Percentiles rank a stretch among this genome's conserved stretches.
Conservation (phyloP, 768 basidiomycete genomes). For the Phanerochaete sordida region DNA sequence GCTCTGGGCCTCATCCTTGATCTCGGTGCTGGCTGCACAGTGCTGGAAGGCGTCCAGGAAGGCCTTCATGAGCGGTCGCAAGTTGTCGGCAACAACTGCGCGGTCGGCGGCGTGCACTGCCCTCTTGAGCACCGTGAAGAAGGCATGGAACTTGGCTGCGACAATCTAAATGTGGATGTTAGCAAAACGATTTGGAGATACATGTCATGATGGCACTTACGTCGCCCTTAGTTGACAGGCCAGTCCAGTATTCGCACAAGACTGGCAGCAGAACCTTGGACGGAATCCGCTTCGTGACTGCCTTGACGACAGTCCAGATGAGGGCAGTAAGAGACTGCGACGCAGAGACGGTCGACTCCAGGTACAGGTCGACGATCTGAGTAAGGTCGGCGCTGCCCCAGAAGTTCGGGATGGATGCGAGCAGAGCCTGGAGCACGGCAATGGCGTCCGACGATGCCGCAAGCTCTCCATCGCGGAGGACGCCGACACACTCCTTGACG, state of each 20-base stretch:
- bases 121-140: conserved; percentile 68
- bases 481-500: conserved; percentile 49
- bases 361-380: conserved; percentile 52
- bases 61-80: conserved; percentile 68
- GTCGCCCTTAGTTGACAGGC: conserved; percentile 30
- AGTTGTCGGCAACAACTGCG: conserved; percentile 57
- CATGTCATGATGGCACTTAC: conserved; percentile 28
- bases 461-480: conserved; percentile 34
- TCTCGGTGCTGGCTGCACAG: conserved; percentile 25
- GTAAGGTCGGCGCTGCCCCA: conserved; percentile 62
- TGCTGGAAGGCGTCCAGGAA: conserved; percentile 79
- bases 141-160: conserved; percentile 32
- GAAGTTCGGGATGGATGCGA: conserved; percentile 79
- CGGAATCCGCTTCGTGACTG: conserved; percentile 67
- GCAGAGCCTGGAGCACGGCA: conserved; percentile 60
- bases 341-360: conserved; percentile 39
- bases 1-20: conserved; percentile 43
- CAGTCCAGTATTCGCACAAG: conserved; percentile 55
- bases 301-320: conserved; percentile 51
- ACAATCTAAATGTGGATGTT: conserved; percentile 3
- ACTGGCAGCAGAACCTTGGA: conserved; percentile 65
- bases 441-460: conserved; percentile 33
- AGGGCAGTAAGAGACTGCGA: conserved; percentile 15
- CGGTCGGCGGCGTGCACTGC: conserved; percentile 63
- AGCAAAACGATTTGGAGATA: not conserved